Base-by-base conservation (phyloP, 805 yeast genomes). In the Wickerhamiella brachini region DNA sequence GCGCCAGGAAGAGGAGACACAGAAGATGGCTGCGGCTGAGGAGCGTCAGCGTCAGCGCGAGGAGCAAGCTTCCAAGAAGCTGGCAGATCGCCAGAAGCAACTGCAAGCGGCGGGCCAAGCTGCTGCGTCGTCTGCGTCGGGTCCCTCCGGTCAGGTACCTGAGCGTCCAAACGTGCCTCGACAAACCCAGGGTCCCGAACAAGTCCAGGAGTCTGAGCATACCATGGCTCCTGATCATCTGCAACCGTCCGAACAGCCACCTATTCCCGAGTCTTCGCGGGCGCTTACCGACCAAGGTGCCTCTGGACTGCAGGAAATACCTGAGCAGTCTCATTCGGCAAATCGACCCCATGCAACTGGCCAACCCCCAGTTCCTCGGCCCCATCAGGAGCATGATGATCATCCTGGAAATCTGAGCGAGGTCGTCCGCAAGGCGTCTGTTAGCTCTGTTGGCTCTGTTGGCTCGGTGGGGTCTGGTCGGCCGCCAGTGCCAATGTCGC, bases 1-100 rank as follows among this genome's bases (percentile, higher is more conserved):
- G 61, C 80, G 81, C 53, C 95, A 86, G 62, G 78, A 77, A 53
- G 84, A 83, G 61, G 94, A 86, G 59, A 85, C 82, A 20, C 90
- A 82, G 54, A 71, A 79, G 52, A 60, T 58, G 2, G 89, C 79
- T 56, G 82, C 79, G 2, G 78, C 81, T 7, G 57, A 74, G 60
- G 61, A 59, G 23, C 55, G 55, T 13, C 52, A 54, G 29, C 31
- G 78, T 57, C 81, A 79, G 4, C 77, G 80, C 10, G 52, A 72
- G 60, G 55, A 29, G 12, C 34, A 29, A 15, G 15, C 34, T 12
- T 7, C 34, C 34, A 29, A 37, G 20, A 37, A 37, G 41, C 41
- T 37, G 53, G 13, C 44, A 44, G 42, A 47, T 45, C 38, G 42
- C 37, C 38, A 47, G 47, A 52, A 44, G 18, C 41, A 34, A 23